These are phyloP conservation scores for Neoboletus brunneissimus DNA, from an alignment of 768 basidiomycete genomes.

Conservation along the genomic window DNA sequence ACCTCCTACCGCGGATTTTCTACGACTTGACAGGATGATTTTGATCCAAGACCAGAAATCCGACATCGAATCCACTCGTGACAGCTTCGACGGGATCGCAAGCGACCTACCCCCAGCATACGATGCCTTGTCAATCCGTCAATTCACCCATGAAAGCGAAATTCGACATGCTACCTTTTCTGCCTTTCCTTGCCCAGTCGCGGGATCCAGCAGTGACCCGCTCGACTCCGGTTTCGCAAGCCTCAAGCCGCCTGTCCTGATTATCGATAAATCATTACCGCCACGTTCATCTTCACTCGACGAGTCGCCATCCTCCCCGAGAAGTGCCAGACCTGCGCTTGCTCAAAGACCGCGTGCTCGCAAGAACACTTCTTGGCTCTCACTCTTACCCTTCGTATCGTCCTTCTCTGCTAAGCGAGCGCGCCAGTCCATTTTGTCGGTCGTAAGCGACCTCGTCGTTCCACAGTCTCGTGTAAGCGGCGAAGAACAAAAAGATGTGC, in stretches of 20 bases:
- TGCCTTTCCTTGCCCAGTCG: background rate
- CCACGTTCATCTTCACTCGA: background rate
- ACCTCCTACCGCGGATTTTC: background rate
- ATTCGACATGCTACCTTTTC: background rate
- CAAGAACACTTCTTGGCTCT: slow-evolving; percentile 30
- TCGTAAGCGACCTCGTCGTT: slow-evolving; percentile 51
- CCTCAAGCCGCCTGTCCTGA: background rate
- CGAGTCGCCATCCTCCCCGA: background rate
- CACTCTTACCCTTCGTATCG: slow-evolving; percentile 25
- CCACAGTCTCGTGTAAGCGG: slow-evolving; percentile 1
- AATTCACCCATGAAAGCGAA: background rate
- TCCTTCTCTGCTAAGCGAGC: slow-evolving; percentile 43
- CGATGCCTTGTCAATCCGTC: slow-evolving; percentile 3
- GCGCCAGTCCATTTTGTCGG: slow-evolving; percentile 46
- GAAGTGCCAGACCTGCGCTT: background rate
- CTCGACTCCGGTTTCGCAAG: too few relatives aligned
- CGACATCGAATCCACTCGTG: background rate
- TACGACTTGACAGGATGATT: background rate
- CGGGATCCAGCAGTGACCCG: background rate
- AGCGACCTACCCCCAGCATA: slow-evolving; percentile 18
- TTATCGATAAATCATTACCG: background rate
- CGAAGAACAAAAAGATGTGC: slow-evolving; percentile 15
- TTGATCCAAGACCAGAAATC: background rate
- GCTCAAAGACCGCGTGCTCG: background rate
- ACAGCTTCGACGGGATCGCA: background rate